These are phyloP conservation scores for Evansstolkia leycettana DNA, from an alignment of 495 filamentous ascomycete genomes.

Conservation along the genomic window DNA sequence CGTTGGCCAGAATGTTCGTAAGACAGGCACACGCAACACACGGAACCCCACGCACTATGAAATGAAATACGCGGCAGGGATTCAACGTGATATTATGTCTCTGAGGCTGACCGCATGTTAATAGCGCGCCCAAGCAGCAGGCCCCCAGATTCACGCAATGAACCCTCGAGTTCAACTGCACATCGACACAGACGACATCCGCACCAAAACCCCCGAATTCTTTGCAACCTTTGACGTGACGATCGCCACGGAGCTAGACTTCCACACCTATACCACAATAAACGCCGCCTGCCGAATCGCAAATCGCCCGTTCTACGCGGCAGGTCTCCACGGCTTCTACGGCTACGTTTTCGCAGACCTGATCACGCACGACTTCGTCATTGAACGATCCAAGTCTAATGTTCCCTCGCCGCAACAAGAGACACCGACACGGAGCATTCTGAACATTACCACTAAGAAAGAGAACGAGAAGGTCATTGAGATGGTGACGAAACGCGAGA, in stretches of 20 bases:
- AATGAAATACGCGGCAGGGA: no score
- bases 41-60: no score
- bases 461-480: slow-evolving; percentile 67
- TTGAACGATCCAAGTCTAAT: slow-evolving; percentile 76
- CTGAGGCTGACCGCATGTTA: slow-evolving; percentile 4
- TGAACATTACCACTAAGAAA: slow-evolving; percentile 58
- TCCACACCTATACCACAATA: slow-evolving; percentile 56
- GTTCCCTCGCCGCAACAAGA: slow-evolving; percentile 54
- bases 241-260: slow-evolving; percentile 83
- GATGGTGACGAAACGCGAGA: slow-evolving; percentile 82
- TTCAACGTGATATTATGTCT: no score
- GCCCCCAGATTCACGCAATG: slow-evolving; percentile 63
- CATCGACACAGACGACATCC: slow-evolving; percentile 53
- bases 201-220: slow-evolving; percentile 51
- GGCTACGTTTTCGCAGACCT: slow-evolving; percentile 93
- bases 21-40: background rate
- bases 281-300: slow-evolving; percentile 72
- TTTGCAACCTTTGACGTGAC: slow-evolving; percentile 71
- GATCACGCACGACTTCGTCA: slow-evolving; percentile 73
- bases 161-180: slow-evolving; percentile 80
- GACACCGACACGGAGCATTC: slow-evolving; percentile 62
- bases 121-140: slow-evolving; percentile 71
- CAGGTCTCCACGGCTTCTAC: slow-evolving; percentile 78
- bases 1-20: slow-evolving; percentile 62
- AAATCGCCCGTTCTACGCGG: slow-evolving; percentile 75